Percentiles rank a stretch among this genome's conserved stretches.
Evolutionary conservation across 768 basidiomycete genomes (phyloP).

Genomic region (Boletellus ananas): DNA sequence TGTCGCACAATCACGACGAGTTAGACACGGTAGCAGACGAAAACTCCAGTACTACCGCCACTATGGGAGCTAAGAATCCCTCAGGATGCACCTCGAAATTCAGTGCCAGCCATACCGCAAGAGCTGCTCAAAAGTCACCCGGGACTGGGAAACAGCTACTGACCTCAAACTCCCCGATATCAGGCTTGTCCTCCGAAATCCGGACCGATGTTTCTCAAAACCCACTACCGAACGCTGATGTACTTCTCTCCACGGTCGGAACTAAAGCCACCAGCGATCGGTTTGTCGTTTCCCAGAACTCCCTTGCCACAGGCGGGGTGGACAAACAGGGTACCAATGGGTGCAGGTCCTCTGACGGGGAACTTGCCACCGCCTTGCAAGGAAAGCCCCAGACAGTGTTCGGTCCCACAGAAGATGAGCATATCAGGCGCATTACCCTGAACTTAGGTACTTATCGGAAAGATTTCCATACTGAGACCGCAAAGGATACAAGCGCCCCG

Average conservation of each 20-base stretch:
- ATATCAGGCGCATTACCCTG: background rate
- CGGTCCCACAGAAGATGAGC: background rate
- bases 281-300: background rate
- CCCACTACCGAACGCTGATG: slow-evolving; percentile 1
- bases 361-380: background rate
- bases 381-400: background rate
- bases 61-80: background rate
- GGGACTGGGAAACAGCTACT: background rate
- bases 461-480: background rate
- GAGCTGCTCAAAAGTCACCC: background rate
- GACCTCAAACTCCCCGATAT: slow-evolving; percentile 7
- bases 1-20: background rate
- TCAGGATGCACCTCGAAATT: background rate
- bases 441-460: background rate
- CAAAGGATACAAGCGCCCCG: slow-evolving; percentile 1
- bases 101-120: background rate
- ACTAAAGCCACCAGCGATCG: background rate
- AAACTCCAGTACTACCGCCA: background rate
- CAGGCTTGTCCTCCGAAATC: slow-evolving; percentile 13
- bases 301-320: background rate
- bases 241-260: background rate
- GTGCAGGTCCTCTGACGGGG: background rate
- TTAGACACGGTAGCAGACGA: slow-evolving; percentile 12
- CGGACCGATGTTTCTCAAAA: slow-evolving; percentile 12
- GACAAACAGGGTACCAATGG: background rate